These are phyloP conservation scores for Entrophospora sp. DNA, from an alignment of 192 early-diverging fungal species.

Conservation along the genomic window DNA sequence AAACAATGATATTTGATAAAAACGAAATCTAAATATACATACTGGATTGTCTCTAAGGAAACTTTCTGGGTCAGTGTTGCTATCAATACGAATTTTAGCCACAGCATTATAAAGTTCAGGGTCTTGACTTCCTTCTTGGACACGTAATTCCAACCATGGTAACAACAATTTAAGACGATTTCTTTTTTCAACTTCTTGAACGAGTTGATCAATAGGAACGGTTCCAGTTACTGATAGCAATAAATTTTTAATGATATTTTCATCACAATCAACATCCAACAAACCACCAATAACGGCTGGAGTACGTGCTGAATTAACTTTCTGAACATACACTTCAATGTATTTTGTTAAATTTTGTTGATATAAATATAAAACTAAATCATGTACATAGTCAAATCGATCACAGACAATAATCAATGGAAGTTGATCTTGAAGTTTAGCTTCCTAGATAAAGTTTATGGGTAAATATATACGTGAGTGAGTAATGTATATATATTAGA, in stretches of 20 bases:
- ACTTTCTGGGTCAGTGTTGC: slow-evolving; percentile 94
- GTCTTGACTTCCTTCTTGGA: slow-evolving; percentile 83
- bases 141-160: slow-evolving; percentile 88
- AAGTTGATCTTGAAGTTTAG: slow-evolving; percentile 90
- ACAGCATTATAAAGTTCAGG: slow-evolving; percentile 92
- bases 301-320: slow-evolving; percentile 89
- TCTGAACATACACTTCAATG: slow-evolving; percentile 99
- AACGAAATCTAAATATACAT: slow-evolving; percentile 9
- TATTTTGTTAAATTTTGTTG: slow-evolving; percentile 90
- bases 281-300: slow-evolving; percentile 95
- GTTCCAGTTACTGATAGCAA: slow-evolving; percentile 74
- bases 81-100: slow-evolving; percentile 99
- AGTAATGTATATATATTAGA: background rate
- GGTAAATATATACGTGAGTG: background rate
- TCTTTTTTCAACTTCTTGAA: slow-evolving; percentile 89
- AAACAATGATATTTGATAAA: too few relatives aligned
- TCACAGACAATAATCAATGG: slow-evolving; percentile 99
- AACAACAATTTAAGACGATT: slow-evolving; percentile 93
- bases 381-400: slow-evolving; percentile 94
- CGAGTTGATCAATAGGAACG: slow-evolving; percentile 78
- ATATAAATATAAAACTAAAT: slow-evolving; percentile 92
- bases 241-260: slow-evolving; percentile 84
- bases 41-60: slow-evolving; percentile 84
- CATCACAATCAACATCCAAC: slow-evolving; percentile 97
- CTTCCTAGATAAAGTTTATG: slow-evolving; percentile 45